A percentile compares a stretch with the other conserved stretches of the same genome.
phyloP scores from a whole-genome alignment of 805 yeast species.

The Jamesozyma lodderae region DNA sequence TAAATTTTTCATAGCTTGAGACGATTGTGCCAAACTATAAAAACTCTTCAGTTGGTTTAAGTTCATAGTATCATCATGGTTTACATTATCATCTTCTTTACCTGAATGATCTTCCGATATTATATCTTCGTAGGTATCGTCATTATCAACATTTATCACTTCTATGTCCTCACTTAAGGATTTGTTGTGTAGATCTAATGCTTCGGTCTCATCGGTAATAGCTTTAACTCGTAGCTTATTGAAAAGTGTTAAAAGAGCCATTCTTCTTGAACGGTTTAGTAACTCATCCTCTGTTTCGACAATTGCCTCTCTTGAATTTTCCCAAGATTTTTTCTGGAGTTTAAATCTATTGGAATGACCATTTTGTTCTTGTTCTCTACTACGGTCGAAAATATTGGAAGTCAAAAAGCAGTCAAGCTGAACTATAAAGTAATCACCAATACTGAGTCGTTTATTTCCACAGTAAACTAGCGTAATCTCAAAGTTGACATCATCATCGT shows the following conservation, averaged over 20 bases:
- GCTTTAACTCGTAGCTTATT: conserved; percentile 35
- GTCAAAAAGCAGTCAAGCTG: conserved; percentile 59
- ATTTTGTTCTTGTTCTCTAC: neutral
- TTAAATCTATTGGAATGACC: neutral
- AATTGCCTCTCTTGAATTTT: conserved; percentile 12
- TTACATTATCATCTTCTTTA: conserved; percentile 10
- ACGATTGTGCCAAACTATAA: conserved; percentile 62
- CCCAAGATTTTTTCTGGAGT: conserved; percentile 5
- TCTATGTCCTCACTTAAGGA: conserved; percentile 17
- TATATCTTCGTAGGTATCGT: conserved; percentile 16
- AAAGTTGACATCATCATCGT: conserved; percentile 44
- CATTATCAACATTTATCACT: conserved; percentile 32
- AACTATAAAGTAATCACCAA: conserved; percentile 69
- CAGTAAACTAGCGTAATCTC: conserved; percentile 51
- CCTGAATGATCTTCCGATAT: conserved; percentile 7
- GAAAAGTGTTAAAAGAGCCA: conserved; percentile 47
- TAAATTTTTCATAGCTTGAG: conserved; percentile 43
- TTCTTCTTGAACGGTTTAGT: conserved; percentile 42
- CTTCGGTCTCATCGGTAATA: conserved; percentile 12
- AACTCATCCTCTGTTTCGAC: conserved; percentile 49
- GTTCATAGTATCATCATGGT: conserved; percentile 37
- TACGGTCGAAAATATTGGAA: conserved; percentile 25
- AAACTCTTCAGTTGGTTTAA: conserved; percentile 68
- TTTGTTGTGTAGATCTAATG: conserved; percentile 5
- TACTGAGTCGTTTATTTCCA: conserved; percentile 44